phyloP scores from a whole-genome alignment of 257 asterid species.

The Jacaranda copaia region DNA sequence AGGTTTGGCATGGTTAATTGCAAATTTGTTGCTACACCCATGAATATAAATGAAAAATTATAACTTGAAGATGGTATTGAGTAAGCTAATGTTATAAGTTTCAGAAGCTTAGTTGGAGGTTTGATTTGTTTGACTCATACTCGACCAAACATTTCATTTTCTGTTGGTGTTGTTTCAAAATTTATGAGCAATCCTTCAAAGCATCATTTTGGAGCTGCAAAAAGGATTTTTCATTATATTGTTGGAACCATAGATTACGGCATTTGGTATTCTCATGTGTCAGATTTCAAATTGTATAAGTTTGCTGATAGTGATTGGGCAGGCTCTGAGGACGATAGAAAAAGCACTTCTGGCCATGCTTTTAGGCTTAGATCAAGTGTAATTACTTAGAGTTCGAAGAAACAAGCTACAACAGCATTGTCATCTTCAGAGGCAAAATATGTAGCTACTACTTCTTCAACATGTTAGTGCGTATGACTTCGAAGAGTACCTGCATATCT shows the following conservation, averaged over 20 bases:
- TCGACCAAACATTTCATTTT: constrained; percentile 1
- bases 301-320: not conserved
- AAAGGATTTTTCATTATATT: not conserved
- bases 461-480: constrained; percentile 5
- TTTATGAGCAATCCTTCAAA: not conserved
- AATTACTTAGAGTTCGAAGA: constrained; percentile 7
- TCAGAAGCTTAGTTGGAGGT: constrained; percentile 26
- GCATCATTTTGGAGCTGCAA: not conserved
- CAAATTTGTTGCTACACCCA: not conserved
- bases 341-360: not conserved
- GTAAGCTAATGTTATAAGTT: not conserved
- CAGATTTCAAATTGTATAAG: not conserved
- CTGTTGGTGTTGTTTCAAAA: not conserved
- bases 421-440: constrained; percentile 10
- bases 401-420: constrained; percentile 4
- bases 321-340: not conserved
- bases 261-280: not conserved
- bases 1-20: not conserved
- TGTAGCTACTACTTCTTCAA: not conserved
- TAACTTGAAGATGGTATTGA: no score
- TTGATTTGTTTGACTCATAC: not conserved
- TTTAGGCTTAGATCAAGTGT: not conserved
- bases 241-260: not conserved
- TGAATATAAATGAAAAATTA: no score
- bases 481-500: not conserved